Conservation (phyloP, 306 rosid genomes). For the Styphnolobium japonicum region DNA sequence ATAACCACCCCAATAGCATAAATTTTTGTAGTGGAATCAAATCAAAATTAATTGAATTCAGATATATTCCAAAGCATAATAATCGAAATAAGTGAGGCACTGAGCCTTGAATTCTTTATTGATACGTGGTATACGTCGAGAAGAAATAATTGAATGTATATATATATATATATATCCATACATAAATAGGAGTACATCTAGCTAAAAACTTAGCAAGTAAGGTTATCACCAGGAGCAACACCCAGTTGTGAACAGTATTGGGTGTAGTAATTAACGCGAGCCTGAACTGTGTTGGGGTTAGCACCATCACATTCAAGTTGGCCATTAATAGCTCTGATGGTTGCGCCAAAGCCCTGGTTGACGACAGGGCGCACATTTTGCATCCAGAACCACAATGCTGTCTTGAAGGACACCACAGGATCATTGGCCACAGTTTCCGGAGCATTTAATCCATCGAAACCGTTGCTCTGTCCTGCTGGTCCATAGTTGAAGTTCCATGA, state of each 20-base stretch:
- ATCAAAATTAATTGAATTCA: no score
- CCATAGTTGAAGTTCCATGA: conserved; percentile 95
- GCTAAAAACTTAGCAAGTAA: conserved; percentile 40
- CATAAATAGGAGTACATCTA: background rate
- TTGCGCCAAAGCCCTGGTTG: conserved; percentile 70
- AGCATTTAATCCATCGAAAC: conserved; percentile 64
- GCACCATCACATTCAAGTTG: conserved; percentile 72
- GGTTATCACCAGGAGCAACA: conserved; percentile 72
- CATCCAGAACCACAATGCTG: conserved; percentile 93
- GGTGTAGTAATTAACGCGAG: conserved; percentile 50
- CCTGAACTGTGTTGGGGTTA: conserved; percentile 46
- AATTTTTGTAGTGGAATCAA: no score
- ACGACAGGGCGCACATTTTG: conserved; percentile 53
- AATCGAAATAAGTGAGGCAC: no score
- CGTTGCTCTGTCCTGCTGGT: conserved; percentile 58
- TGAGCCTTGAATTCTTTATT: background rate
- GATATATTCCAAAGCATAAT: no score
- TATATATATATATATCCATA: background rate
- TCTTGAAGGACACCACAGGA: conserved; percentile 61
- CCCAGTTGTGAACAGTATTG: conserved; percentile 63
- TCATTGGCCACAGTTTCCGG: conserved; percentile 76
- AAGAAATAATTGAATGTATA: background rate
- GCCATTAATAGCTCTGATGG: conserved; percentile 87
- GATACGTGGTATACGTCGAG: no score
- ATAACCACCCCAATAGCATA: no score